Evolutionary conservation across 2,329 filamentous ascomycete genomes (phyloP), one percentile per base, ranked within the genome.

Genomic region (Cercospora canescens): DNA sequence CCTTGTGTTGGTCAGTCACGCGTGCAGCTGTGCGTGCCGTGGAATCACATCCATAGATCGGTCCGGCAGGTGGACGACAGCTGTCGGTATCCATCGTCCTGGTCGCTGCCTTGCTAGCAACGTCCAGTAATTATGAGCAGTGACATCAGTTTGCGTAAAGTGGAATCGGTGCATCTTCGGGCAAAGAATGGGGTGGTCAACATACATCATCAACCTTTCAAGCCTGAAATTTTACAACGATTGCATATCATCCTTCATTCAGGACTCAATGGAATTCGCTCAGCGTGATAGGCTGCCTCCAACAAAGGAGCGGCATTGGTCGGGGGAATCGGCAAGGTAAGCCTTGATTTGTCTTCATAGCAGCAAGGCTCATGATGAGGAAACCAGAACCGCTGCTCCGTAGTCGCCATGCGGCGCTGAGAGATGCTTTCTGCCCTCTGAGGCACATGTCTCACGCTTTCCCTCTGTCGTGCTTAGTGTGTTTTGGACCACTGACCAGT

Each of bases 371-470:
- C 30, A 35, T 63, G 50, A 63, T 63, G 60, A 57, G 60, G 48
- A 57, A 55, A 41, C 52, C 30, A 57, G 50, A 56, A 57, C 60
- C 50, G 50, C 52, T 63, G 60, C 50, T 62, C 60, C 52, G 56
- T 34, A 61, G 59, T 61, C 59, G 59, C 30, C 30, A 6, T 54
- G 55, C 60, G 60, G 48, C 60, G 45, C 52, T 57, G 60, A 63
- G 50, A 55, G 50, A 55, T 34, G 24, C 48, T 57, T 62, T 56
- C 48, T 62, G 48, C 60, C 35, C 60, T 62, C 45, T 55, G 60
- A 62, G 45, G 45, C 45, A 21, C 14, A 16, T 12, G 18, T 14
- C 4, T 50, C 21, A 24, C 45, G 45, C 21, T 12, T 28, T 6
- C 18, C 21, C 7, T 50, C 26, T 50, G 21, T 12, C 16, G 35